Percentiles rank a stretch among this genome's conserved stretches.
phyloP scores from a whole-genome alignment of 768 basidiomycete species.

The Podaxis carcinomalis region DNA sequence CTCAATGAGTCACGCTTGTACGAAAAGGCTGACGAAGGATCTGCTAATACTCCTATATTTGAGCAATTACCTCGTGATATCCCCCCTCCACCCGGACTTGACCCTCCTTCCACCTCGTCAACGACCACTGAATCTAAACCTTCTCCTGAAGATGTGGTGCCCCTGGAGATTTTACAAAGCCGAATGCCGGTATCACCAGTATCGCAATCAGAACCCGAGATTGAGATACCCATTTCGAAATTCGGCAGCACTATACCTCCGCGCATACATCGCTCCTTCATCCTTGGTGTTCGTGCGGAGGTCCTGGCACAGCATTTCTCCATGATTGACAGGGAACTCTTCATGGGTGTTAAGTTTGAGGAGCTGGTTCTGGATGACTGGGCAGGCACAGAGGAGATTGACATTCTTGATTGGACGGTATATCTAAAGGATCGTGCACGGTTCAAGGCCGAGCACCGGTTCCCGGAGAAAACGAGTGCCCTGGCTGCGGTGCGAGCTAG shows the following conservation, averaged over 20 bases:
- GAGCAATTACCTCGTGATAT: constrained; percentile 25
- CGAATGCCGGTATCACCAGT: constrained; percentile 33
- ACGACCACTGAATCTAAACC: constrained; percentile 38
- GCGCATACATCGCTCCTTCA: constrained; percentile 65
- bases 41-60: constrained; percentile 29
- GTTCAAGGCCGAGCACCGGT: constrained; percentile 59
- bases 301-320: constrained; percentile 73
- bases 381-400: constrained; percentile 56
- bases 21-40: constrained; percentile 5
- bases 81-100: constrained; percentile 21
- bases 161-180: constrained; percentile 61
- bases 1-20: constrained; percentile 10
- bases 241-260: constrained; percentile 30
- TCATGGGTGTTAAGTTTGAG: constrained; percentile 81
- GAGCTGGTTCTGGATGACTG: constrained; percentile 78
- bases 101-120: constrained; percentile 25
- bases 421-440: constrained; percentile 73
- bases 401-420: constrained; percentile 79
- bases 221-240: constrained; percentile 24
- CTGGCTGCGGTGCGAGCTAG: constrained; percentile 72
- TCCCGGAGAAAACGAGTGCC: constrained; percentile 61
- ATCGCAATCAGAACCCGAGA: constrained; percentile 14
- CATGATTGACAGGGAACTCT: constrained; percentile 86
- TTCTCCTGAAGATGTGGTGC: constrained; percentile 57
- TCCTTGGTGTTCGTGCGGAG: constrained; percentile 59